Percentiles rank a stretch among this genome's conserved stretches.
Evolutionary conservation across 2,329 filamentous ascomycete species (phyloP).

Genomic region (Neoarthrinium moseri): DNA sequence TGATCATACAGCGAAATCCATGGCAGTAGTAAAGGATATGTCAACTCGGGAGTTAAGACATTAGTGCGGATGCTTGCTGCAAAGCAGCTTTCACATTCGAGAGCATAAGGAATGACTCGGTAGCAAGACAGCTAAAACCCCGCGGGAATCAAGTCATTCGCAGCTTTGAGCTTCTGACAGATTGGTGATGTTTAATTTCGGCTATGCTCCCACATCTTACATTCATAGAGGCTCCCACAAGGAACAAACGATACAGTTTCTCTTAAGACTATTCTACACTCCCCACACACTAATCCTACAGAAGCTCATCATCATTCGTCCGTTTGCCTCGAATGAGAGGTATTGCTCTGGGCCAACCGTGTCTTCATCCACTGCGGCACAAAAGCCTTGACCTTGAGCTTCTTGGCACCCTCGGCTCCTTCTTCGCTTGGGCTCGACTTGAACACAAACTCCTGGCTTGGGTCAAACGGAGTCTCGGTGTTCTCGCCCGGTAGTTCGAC

Average conservation of each 20-base stretch:
- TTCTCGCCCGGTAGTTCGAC: conserved; percentile 67
- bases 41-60: no score
- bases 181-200: background rate
- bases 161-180: no score
- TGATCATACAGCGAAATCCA: no score
- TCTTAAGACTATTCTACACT: background rate
- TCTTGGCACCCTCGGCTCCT: conserved; percentile 31
- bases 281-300: background rate
- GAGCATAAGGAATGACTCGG: no score
- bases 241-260: no score
- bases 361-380: conserved; percentile 72
- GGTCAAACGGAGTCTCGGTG: conserved; percentile 58
- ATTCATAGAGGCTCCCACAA: background rate
- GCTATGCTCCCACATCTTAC: background rate
- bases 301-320: background rate
- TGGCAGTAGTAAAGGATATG: no score
- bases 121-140: no score
- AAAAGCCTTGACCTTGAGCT: conserved; percentile 70
- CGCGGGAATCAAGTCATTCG: no score
- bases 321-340: background rate
- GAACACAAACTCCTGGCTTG: conserved; percentile 62
- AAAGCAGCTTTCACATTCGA: no score
- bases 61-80: no score
- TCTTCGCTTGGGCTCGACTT: conserved; percentile 43
- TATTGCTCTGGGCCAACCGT: conserved; percentile 33